phyloP scores from a whole-genome alignment of 495 filamentous ascomycete species.

The Penicillium manginii region DNA sequence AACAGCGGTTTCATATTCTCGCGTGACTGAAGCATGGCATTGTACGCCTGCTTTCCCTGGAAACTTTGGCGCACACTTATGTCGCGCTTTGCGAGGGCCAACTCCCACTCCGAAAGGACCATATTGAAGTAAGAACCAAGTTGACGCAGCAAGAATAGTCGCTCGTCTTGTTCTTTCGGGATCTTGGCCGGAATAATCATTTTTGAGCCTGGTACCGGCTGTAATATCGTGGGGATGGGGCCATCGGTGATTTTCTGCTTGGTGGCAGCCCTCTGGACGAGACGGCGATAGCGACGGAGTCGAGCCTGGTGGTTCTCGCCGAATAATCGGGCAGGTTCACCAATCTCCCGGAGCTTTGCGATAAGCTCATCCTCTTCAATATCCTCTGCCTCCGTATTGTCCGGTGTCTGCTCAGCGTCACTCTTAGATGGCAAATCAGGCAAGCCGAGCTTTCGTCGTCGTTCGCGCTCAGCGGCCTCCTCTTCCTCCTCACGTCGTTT shows the following conservation, averaged over 20 bases:
- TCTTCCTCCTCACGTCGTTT: constrained; percentile 72
- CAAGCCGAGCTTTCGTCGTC: constrained; percentile 64
- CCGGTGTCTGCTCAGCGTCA: constrained; percentile 38
- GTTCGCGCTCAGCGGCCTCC: constrained; percentile 53
- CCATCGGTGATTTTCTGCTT: constrained; percentile 59
- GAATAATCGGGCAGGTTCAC: constrained; percentile 77
- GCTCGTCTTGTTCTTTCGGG: constrained; percentile 59
- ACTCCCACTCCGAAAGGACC: constrained; percentile 86
- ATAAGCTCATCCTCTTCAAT: constrained; percentile 73
- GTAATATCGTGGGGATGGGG: constrained; percentile 72
- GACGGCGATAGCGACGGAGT: constrained; percentile 68
- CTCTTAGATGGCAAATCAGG: constrained; percentile 65
- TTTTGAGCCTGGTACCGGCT: constrained; percentile 75
- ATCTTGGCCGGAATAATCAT: constrained; percentile 77
- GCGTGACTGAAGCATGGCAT: constrained; percentile 77
- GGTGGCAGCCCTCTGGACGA: constrained; percentile 51
- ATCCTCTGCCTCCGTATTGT: constrained; percentile 60
- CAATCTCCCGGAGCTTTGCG: constrained; percentile 66
- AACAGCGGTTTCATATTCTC: constrained; percentile 92
- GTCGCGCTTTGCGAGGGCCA: constrained; percentile 70
- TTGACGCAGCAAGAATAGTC: constrained; percentile 77
- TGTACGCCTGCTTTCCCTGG: constrained; percentile 74
- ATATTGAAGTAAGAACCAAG: constrained; percentile 91
- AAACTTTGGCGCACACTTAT: constrained; percentile 68
- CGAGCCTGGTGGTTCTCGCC: constrained; percentile 76